Percentiles rank a stretch among this genome's conserved stretches.
phyloP scores from a whole-genome alignment of 495 filamentous ascomycete genomes.

The Hypoxylon trugodes region DNA sequence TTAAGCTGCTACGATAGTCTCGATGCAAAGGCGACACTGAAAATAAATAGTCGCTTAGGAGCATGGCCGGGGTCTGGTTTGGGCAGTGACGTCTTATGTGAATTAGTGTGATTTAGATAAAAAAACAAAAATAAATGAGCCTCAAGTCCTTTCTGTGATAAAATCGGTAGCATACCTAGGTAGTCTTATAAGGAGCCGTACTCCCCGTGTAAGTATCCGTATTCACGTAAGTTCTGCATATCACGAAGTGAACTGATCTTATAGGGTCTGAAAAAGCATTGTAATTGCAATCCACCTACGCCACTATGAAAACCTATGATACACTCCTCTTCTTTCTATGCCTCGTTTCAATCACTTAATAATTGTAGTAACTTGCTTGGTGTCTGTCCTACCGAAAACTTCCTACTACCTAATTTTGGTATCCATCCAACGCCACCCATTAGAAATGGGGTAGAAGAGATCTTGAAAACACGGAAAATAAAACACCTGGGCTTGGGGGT shows the following conservation, averaged over 20 bases:
- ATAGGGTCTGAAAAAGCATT: slow-evolving; percentile 11
- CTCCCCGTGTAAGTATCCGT: neutral
- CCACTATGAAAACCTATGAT: slow-evolving; percentile 33
- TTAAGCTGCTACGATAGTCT: too few relatives aligned
- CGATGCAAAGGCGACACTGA: too few relatives aligned
- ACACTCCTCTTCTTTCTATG: slow-evolving; percentile 26
- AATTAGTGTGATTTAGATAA: too few relatives aligned
- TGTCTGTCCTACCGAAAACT: slow-evolving; percentile 14
- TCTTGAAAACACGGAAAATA: too few relatives aligned
- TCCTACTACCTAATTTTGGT: slow-evolving; percentile 38
- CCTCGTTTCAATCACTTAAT: slow-evolving; percentile 19
- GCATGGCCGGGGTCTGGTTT: slow-evolving; percentile 21
- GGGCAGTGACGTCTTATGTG: slow-evolving; percentile 11
- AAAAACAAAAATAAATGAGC: slow-evolving; percentile 12
- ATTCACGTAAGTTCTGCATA: too few relatives aligned
- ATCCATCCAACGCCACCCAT: slow-evolving; percentile 38
- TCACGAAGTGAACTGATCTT: too few relatives aligned
- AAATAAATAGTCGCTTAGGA: slow-evolving; percentile 25
- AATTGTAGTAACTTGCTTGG: slow-evolving; percentile 13
- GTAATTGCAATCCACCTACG: slow-evolving; percentile 32
- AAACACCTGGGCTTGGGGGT: too few relatives aligned
- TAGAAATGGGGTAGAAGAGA: slow-evolving; percentile 9
- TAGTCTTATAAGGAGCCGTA: too few relatives aligned
- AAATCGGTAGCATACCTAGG: neutral
- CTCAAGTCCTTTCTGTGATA: neutral